A percentile compares a stretch with the other conserved stretches of the same genome.
phyloP scores from a whole-genome alignment of 345 rosid genomes.

The Lumnitzera littorea region DNA sequence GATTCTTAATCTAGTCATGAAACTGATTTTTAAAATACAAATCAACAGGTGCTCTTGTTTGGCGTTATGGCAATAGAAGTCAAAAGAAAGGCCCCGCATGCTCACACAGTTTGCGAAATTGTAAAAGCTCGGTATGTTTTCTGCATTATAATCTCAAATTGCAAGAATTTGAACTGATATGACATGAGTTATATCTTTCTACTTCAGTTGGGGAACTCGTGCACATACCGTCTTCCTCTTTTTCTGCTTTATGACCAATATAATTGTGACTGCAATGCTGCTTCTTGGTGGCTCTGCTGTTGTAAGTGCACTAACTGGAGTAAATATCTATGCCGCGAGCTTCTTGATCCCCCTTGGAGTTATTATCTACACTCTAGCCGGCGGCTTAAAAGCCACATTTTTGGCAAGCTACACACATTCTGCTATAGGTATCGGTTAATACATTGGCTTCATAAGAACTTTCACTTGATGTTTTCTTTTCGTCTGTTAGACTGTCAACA shows the following conservation, averaged over 20 bases:
- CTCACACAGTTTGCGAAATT: constrained; percentile 90
- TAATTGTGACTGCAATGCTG: constrained; percentile 85
- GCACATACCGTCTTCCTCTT: constrained; percentile 78
- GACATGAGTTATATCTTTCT: neutral
- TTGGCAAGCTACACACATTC: constrained; percentile 94
- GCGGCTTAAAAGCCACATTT: constrained; percentile 93
- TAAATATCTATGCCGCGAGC: constrained; percentile 81
- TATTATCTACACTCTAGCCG: constrained; percentile 77
- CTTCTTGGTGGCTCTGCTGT: constrained; percentile 93
- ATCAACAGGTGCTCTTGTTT: constrained; percentile 63
- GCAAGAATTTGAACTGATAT: no score
- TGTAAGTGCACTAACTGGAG: constrained; percentile 87
- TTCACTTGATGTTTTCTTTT: neutral
- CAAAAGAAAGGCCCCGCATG: constrained; percentile 90
- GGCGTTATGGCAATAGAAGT: constrained; percentile 96
- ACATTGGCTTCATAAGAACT: neutral
- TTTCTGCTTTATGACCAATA: constrained; percentile 77
- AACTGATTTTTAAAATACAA: neutral
- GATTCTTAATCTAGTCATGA: no score
- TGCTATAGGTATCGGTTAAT: constrained; percentile 44
- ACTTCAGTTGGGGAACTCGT: constrained; percentile 74
- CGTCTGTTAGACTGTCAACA: constrained; percentile 5
- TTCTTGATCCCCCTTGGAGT: constrained; percentile 97
- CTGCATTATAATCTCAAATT: no score
- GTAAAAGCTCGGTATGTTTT: constrained; percentile 74